These are phyloP conservation scores for Actinidia polygama DNA, from an alignment of 179 eudicot species.

Conservation along the genomic window DNA sequence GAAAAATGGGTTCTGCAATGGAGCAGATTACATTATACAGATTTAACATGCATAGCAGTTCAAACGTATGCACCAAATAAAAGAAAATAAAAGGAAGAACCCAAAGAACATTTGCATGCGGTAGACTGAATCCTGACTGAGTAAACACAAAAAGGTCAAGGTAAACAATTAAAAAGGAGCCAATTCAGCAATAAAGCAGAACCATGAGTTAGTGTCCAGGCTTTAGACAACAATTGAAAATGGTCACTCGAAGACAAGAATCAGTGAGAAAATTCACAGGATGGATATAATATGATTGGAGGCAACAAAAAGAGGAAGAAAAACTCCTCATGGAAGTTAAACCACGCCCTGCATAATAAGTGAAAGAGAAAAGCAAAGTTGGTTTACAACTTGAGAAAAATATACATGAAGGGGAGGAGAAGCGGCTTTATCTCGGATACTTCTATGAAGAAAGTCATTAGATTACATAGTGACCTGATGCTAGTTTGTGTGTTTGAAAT, in stretches of 20 bases:
- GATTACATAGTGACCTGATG: conserved; percentile 64
- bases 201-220: not conserved
- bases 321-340: conserved; percentile 98
- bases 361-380: not conserved
- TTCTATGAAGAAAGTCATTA: not conserved
- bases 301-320: conserved; percentile 97
- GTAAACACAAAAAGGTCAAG: conserved; percentile 70
- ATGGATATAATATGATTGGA: conserved; percentile 99
- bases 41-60: not conserved
- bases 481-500: conserved; percentile 87
- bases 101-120: conserved; percentile 88
- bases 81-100: not conserved
- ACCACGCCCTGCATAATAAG: conserved; percentile 77
- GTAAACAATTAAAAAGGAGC: conserved; percentile 30
- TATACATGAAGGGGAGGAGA: no score
- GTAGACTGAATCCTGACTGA: conserved; percentile 96
- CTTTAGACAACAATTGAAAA: not conserved
- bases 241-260: not conserved
- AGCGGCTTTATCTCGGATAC: not conserved
- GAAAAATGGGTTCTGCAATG: conserved; percentile 93
- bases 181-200: conserved; percentile 8
- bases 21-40: not conserved
- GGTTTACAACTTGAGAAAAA: no score
- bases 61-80: not conserved
- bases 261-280: not conserved